Conservation (phyloP, 805 yeast species). For the Ogataea paraovalis region DNA sequence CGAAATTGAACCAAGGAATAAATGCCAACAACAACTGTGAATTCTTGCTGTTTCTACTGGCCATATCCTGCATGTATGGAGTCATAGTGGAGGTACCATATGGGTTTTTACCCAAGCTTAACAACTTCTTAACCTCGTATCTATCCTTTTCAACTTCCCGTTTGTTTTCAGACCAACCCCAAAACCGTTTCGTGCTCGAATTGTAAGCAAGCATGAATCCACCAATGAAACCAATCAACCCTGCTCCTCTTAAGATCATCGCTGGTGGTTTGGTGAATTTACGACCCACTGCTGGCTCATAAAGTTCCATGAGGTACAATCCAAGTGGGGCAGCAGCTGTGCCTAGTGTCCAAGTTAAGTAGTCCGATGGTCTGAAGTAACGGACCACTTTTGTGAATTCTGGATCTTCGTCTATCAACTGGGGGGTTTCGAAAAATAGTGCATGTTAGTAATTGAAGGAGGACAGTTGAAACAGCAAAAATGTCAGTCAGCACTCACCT, state of each 20-base stretch:
- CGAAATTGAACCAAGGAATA: constrained; percentile 81
- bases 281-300: constrained; percentile 46
- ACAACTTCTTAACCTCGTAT: constrained; percentile 62
- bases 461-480: background rate
- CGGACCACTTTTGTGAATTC: constrained; percentile 66
- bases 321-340: constrained; percentile 49
- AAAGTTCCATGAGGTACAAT: constrained; percentile 40
- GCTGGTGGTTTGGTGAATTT: constrained; percentile 48
- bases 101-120: constrained; percentile 62
- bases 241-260: constrained; percentile 53
- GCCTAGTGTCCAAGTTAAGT: constrained; percentile 43
- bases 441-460: too few relatives aligned
- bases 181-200: constrained; percentile 64
- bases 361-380: constrained; percentile 69
- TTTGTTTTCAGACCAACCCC: constrained; percentile 71
- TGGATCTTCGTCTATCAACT: constrained; percentile 75
- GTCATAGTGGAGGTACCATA: constrained; percentile 60
- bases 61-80: constrained; percentile 67
- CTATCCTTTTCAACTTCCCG: constrained; percentile 72
- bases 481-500: constrained; percentile 16
- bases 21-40: constrained; percentile 56
- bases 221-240: constrained; percentile 60
- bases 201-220: constrained; percentile 74
- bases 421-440: too few relatives aligned
- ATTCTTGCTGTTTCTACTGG: constrained; percentile 74